These are phyloP conservation scores for Cyathus striatus DNA, from an alignment of 768 basidiomycete genomes.

Conservation along the genomic window DNA sequence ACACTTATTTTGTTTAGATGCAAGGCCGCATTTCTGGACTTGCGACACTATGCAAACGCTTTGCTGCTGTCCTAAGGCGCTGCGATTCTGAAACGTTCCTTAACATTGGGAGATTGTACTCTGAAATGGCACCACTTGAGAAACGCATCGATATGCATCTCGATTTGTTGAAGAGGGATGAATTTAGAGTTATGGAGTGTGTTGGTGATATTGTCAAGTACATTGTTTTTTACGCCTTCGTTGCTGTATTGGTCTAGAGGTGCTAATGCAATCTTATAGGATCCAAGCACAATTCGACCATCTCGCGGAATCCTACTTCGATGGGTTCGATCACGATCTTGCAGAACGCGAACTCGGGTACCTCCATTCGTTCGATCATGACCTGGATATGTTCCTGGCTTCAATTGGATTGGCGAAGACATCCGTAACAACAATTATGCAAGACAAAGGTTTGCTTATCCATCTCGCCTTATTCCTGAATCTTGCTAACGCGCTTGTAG, in stretches of 20 bases:
- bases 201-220: constrained; percentile 86
- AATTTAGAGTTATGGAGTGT: constrained; percentile 92
- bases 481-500: constrained; percentile 31
- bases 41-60: constrained; percentile 83
- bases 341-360: constrained; percentile 88
- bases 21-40: constrained; percentile 77
- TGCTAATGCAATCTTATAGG: constrained; percentile 32
- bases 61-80: constrained; percentile 75
- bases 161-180: constrained; percentile 76
- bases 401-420: constrained; percentile 90
- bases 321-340: constrained; percentile 77
- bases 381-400: constrained; percentile 91
- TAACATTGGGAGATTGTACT: constrained; percentile 74
- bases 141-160: constrained; percentile 91
- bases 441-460: constrained; percentile 63
- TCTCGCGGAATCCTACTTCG: constrained; percentile 83
- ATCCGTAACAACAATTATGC: constrained; percentile 62
- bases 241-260: constrained; percentile 1
- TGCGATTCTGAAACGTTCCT: constrained; percentile 86
- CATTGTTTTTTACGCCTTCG: constrained; percentile 16
- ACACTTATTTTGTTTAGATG: constrained; percentile 44
- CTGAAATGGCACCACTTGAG: constrained; percentile 85
- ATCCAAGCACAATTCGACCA: constrained; percentile 93
- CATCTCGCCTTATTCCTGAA: background rate
- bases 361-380: constrained; percentile 77